Conservation (phyloP, 1,284 basidiomycete species). For the Amylostereum areolatum region DNA sequence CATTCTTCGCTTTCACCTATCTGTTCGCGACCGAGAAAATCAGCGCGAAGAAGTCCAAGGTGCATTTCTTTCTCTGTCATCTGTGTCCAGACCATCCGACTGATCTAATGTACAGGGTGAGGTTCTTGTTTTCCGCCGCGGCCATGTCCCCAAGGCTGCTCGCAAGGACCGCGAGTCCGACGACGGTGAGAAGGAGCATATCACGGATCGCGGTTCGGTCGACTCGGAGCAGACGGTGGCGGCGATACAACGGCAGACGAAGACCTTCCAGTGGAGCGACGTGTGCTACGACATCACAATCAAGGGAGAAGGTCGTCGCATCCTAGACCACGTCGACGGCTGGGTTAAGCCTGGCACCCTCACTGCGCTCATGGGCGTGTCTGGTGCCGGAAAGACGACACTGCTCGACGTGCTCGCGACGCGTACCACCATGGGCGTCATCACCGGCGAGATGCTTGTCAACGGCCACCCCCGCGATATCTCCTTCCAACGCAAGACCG, state of each 20-base stretch:
- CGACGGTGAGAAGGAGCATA: not conserved
- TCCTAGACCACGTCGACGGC: conserved; percentile 81
- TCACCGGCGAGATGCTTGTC: conserved; percentile 75
- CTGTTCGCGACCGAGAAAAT: conserved; percentile 56
- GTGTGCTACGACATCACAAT: conserved; percentile 72
- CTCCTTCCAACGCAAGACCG: conserved; percentile 78
- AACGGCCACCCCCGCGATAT: conserved; percentile 68
- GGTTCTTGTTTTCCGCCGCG: conserved; percentile 35
- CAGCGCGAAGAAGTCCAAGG: conserved; percentile 42
- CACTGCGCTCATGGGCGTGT: conserved; percentile 73
- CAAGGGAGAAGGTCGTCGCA: too few species aligned
- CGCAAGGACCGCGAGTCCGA: conserved; percentile 13
- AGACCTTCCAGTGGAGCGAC: conserved; percentile 45
- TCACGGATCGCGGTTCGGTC: not conserved
- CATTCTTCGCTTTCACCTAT: conserved; percentile 62
- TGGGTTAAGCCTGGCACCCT: conserved; percentile 83
- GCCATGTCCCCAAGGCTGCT: conserved; percentile 23
- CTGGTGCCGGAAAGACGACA: conserved; percentile 76
- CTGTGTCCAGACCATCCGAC: too few species aligned
- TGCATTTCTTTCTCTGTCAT: too few species aligned
- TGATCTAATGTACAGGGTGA: too few species aligned
- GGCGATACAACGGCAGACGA: conserved; percentile 2
- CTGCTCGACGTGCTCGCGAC: conserved; percentile 85
- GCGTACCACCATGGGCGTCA: conserved; percentile 81
- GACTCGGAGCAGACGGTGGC: conserved; percentile 1